A percentile compares a stretch with the other conserved stretches of the same genome.
Conservation (phyloP, 1,284 basidiomycete species). For the Puccinia horiana region DNA sequence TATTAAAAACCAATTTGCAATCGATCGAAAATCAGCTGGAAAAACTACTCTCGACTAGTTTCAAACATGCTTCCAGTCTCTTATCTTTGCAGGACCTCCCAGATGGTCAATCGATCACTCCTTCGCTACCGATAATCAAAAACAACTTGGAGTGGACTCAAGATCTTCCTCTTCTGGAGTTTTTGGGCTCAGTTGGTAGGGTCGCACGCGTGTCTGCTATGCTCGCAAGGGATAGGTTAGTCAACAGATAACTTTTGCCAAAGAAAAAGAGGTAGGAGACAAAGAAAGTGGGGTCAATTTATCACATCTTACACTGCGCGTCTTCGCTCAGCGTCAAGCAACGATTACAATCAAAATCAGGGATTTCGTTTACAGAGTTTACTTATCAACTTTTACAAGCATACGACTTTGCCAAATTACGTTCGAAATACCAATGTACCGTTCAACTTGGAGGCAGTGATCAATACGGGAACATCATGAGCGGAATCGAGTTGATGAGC, state of each 20-base stretch:
- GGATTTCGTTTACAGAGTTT: constrained; percentile 96
- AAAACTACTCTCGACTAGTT: constrained; percentile 71
- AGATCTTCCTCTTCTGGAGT: constrained; percentile 75
- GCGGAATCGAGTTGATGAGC: constrained; percentile 83
- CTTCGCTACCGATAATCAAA: constrained; percentile 63
- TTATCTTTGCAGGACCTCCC: constrained; percentile 54
- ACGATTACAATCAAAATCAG: constrained; percentile 68
- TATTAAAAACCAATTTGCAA: constrained; percentile 70
- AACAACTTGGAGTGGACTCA: constrained; percentile 87
- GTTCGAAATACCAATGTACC: constrained; percentile 70
- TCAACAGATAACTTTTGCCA: constrained; percentile 15
- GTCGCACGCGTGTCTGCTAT: constrained; percentile 82
- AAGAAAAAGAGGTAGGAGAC: neutral
- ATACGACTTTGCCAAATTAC: constrained; percentile 84
- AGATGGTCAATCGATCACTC: constrained; percentile 55
- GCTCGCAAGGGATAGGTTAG: constrained; percentile 84
- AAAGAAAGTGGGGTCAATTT: constrained; percentile 28
- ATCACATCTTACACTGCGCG: constrained; percentile 19
- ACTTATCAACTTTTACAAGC: constrained; percentile 96
- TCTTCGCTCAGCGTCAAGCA: constrained; percentile 70
- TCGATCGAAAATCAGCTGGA: constrained; percentile 70
- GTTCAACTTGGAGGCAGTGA: constrained; percentile 95
- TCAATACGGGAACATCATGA: constrained; percentile 97
- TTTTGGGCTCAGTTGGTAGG: constrained; percentile 78
- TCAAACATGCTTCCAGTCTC: constrained; percentile 65